A percentile compares a stretch with the other conserved stretches of the same genome.
phyloP scores from a whole-genome alignment of 345 rosid species.

The Corymbia maculata region DNA sequence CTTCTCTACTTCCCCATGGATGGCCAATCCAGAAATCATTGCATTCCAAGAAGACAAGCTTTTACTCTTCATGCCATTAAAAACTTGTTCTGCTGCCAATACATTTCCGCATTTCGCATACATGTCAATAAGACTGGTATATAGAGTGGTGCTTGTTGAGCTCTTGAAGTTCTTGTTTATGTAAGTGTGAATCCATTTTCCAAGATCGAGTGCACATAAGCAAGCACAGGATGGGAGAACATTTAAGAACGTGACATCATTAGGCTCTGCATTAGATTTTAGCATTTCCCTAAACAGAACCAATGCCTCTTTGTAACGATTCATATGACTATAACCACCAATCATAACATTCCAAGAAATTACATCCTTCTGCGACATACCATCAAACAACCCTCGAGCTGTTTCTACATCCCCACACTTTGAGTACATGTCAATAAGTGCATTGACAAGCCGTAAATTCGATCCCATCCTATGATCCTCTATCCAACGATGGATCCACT shows the following conservation, averaged over 20 bases:
- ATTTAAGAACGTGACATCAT: constrained; percentile 42
- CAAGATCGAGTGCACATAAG: constrained; percentile 52
- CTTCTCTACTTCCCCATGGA: constrained; percentile 45
- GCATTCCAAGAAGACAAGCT: constrained; percentile 56
- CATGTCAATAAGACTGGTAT: constrained; percentile 57
- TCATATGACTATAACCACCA: constrained; percentile 42
- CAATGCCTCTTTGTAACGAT: constrained; percentile 36
- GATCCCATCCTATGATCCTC: constrained; percentile 31
- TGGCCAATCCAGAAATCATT: constrained; percentile 60
- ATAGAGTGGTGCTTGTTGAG: constrained; percentile 11
- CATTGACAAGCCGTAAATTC: constrained; percentile 35
- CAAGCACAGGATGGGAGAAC: constrained; percentile 56
- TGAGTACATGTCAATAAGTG: constrained; percentile 61
- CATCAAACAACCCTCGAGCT: constrained; percentile 32
- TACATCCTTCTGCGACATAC: constrained; percentile 30
- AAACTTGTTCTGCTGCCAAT: constrained; percentile 36
- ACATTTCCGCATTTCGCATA: constrained; percentile 57
- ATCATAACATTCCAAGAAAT: constrained; percentile 62
- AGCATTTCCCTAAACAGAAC: constrained; percentile 44
- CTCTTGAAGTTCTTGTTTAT: constrained; percentile 27
- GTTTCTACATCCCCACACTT: constrained; percentile 43
- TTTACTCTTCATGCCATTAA: constrained; percentile 18
- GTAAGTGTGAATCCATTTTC: constrained; percentile 61
- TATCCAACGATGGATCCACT: constrained; percentile 35
- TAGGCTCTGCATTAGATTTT: constrained; percentile 28